These are phyloP conservation scores for Sugiyamaella grinbergsii DNA, from an alignment of 1,139 yeast species.

Conservation along the genomic window DNA sequence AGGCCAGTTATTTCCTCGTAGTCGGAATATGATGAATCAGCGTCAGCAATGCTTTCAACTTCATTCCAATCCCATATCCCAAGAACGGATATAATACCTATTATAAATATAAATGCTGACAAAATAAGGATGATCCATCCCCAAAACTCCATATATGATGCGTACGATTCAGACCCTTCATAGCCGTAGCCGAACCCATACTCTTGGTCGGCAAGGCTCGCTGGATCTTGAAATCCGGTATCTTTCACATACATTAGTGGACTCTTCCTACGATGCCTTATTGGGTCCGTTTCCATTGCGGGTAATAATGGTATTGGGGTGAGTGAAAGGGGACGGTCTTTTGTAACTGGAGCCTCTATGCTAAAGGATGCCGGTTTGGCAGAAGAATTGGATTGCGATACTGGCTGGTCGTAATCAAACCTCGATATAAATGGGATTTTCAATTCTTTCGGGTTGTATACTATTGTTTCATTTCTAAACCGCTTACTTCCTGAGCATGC, in stretches of 20 bases:
- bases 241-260: background rate
- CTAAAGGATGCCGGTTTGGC: background rate
- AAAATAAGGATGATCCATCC: slow-evolving; percentile 36
- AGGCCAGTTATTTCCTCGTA: slow-evolving; percentile 42
- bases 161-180: slow-evolving; percentile 19
- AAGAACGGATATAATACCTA: slow-evolving; percentile 36
- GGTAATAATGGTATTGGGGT: background rate
- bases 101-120: slow-evolving; percentile 36
- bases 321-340: background rate
- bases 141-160: slow-evolving; percentile 24
- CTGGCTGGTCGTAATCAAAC: background rate
- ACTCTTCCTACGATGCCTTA: slow-evolving; percentile 5
- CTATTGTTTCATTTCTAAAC: background rate
- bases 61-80: slow-evolving; percentile 31
- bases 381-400: background rate
- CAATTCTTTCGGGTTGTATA: background rate
- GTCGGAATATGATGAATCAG: slow-evolving; percentile 23
- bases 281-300: slow-evolving; percentile 1
- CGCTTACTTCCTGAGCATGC: background rate
- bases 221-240: slow-evolving; percentile 17
- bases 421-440: background rate
- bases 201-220: slow-evolving; percentile 9
- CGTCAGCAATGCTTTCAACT: slow-evolving; percentile 1
- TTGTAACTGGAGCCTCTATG: background rate
- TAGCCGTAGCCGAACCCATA: slow-evolving; percentile 14